Base-by-base conservation (phyloP, 371 early-diverging fungal species). In the Mortierella polycephala region DNA sequence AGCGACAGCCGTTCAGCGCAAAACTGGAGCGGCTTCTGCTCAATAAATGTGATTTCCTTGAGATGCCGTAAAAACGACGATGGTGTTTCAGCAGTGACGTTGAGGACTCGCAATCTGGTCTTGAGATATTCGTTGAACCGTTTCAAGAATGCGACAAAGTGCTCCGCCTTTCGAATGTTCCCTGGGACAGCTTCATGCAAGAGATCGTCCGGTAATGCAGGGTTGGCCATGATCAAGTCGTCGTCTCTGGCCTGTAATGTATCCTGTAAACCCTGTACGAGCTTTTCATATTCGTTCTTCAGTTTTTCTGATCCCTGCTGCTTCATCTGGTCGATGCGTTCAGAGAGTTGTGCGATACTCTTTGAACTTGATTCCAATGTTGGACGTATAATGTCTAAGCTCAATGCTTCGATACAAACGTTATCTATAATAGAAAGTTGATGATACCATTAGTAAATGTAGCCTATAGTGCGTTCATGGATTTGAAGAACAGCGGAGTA, bases 101-200 rank as follows among this genome's bases (percentile, higher is more conserved):
- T 98, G 88, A 96, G 91, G 9, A 97, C 96, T 60, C 99, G 91
- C 85, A 99, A 85, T 64, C 99, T 93, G 5, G 99, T 99, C 91
- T 99, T 99, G 52, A 99, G 90, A 75, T 99, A 99, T 84, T 99
- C 99, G 66, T 99, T 90, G 71, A 99, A 96, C 53, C 99, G 87
- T 74, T 97, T 90, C 64, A 99, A 77, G 76, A 99, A 97, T 0
- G 96, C 94, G 8, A 99, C 95, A 87, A 99, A 99, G 83, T 99
- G 99, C 67, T 96, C 97, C 4, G 99, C 96, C 57, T 94, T 87
- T 67, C 99, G 89, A 61, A 99, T 96, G 81, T 97, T 99, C 14
- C 99, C 99, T 2, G 99, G 99, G 1, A 99, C 92, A 1, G 96
- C 96, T 75, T 99, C 99, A 42, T 89, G 84, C 61, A 98, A 79